Conservation (phyloP, 2,329 filamentous ascomycete genomes). For the Microcera coccophila region DNA sequence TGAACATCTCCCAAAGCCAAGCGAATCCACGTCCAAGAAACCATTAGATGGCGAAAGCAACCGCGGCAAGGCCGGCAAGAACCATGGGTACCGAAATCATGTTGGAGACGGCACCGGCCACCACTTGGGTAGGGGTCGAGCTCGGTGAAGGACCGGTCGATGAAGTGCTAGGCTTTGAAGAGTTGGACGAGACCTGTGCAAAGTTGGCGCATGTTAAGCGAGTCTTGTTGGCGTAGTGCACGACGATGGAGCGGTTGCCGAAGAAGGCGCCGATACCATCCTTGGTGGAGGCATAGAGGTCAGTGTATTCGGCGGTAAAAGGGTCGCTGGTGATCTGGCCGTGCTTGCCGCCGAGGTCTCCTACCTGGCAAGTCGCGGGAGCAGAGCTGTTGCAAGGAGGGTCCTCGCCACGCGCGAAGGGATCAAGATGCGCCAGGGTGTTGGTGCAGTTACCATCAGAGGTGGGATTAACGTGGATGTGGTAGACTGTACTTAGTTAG, state of each 20-base stretch:
- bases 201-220: constrained; percentile 65
- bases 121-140: constrained; percentile 1
- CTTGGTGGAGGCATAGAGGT: constrained; percentile 55
- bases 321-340: constrained; percentile 54
- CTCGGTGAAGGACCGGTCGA: constrained; percentile 1
- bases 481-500: constrained; percentile 53
- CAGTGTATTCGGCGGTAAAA: constrained; percentile 49
- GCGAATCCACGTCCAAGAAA: neutral
- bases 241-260: constrained; percentile 60
- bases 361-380: constrained; percentile 68
- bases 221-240: constrained; percentile 62
- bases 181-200: constrained; percentile 18
- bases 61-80: constrained; percentile 5
- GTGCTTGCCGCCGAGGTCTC: constrained; percentile 72
- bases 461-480: constrained; percentile 64
- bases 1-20: too few species aligned
- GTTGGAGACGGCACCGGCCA: constrained; percentile 5
- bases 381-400: constrained; percentile 54
- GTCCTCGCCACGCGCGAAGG: constrained; percentile 60
- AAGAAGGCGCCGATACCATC: constrained; percentile 54
- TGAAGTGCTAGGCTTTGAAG: constrained; percentile 14
- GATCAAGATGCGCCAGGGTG: constrained; percentile 67
- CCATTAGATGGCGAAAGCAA: constrained; percentile 8
- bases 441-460: constrained; percentile 66
- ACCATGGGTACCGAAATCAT: constrained; percentile 7